These are phyloP conservation scores for Austroboletus eburneus DNA, from an alignment of 768 basidiomycete genomes.

Conservation along the genomic window DNA sequence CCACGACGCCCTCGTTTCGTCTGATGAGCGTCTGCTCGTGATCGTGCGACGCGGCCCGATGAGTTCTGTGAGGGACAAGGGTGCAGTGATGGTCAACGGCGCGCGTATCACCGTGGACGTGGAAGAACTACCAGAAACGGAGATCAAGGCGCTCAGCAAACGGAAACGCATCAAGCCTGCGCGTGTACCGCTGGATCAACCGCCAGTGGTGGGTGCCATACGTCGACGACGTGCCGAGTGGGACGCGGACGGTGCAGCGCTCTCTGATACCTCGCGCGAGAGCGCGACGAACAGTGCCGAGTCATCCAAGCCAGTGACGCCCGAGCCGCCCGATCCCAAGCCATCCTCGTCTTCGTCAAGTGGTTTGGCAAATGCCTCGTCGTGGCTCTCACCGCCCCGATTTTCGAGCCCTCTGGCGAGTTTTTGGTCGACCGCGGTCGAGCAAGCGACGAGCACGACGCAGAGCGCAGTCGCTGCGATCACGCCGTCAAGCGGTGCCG, in stretches of 20 bases:
- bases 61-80: constrained; percentile 65
- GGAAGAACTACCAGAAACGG: constrained; percentile 82
- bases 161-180: constrained; percentile 83
- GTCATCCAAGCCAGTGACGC: constrained; percentile 16
- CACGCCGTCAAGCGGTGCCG: constrained; percentile 45
- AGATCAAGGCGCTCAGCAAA: constrained; percentile 78
- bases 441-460: constrained; percentile 68
- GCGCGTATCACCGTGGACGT: constrained; percentile 78
- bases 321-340: constrained; percentile 19
- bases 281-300: constrained; percentile 12
- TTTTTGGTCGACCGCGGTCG: constrained; percentile 72
- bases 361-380: constrained; percentile 23
- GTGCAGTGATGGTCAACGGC: constrained; percentile 86
- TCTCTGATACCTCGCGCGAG: constrained; percentile 15
- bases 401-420: constrained; percentile 66
- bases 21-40: constrained; percentile 69
- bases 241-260: constrained; percentile 48
- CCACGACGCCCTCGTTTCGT: constrained; percentile 75
- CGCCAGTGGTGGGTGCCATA: constrained; percentile 72
- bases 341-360: constrained; percentile 4
- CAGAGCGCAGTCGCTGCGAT: constrained; percentile 78
- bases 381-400: constrained; percentile 58
- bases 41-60: constrained; percentile 71
- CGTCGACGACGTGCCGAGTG: constrained; percentile 69
- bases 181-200: constrained; percentile 91